phyloP scores from a whole-genome alignment of 139 green algal genomes.

The Volvox africanus region DNA sequence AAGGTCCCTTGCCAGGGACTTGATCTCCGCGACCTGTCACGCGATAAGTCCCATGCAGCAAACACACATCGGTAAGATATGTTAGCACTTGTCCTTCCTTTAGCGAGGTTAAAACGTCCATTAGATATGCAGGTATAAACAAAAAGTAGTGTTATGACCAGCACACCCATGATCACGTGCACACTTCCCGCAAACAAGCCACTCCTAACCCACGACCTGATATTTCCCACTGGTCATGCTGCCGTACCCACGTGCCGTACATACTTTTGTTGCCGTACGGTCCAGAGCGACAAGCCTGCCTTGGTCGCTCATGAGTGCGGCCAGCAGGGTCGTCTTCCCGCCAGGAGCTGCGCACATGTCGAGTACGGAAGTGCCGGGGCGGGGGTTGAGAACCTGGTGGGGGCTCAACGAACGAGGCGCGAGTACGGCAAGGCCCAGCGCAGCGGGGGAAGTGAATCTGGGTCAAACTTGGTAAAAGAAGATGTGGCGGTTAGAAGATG shows the following conservation, averaged over 20 bases:
- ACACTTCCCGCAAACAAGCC: too few relatives aligned
- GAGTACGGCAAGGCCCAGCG: too few relatives aligned
- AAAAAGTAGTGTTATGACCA: too few relatives aligned
- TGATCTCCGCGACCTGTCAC: slow-evolving; percentile 33
- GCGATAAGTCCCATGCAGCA: too few relatives aligned
- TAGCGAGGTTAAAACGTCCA: too few relatives aligned
- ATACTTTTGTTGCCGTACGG: slow-evolving; percentile 82
- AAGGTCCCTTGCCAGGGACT: slow-evolving; percentile 30
- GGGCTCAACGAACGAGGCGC: not conserved
- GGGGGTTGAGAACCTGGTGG: slow-evolving; percentile 31
- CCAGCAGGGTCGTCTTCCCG: slow-evolving; percentile 90
- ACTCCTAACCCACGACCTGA: not conserved
- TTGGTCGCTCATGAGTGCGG: slow-evolving; percentile 62
- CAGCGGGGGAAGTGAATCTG: too few relatives aligned
- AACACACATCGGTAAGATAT: too few relatives aligned
- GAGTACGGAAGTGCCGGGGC: slow-evolving; percentile 40
- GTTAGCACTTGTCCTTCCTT: too few relatives aligned
- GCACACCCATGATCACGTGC: too few relatives aligned
- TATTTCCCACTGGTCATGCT: not conserved
- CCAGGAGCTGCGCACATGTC: slow-evolving; percentile 83
- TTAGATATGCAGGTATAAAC: too few relatives aligned
- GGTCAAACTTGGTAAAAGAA: too few relatives aligned
- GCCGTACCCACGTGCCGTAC: not conserved
- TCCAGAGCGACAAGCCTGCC: slow-evolving; percentile 83
- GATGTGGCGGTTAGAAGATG: too few relatives aligned